phyloP scores from a whole-genome alignment of 2,329 filamentous ascomycete genomes.

The Coniochaeta sp. region DNA sequence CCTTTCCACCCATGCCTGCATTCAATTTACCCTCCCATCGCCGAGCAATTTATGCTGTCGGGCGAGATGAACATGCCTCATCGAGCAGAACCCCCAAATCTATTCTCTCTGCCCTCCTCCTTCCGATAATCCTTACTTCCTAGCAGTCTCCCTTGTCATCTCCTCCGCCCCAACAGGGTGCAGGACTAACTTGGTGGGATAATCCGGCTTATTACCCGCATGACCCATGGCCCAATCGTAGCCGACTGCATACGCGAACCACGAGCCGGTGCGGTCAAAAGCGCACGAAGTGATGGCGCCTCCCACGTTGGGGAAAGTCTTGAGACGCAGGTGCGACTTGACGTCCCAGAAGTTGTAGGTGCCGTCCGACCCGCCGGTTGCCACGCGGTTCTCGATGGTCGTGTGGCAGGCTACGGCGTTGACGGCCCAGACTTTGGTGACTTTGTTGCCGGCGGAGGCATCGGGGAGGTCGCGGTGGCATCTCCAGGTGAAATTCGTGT shows the following conservation, averaged over 20 bases:
- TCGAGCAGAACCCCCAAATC: background rate
- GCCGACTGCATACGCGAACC: conserved; percentile 54
- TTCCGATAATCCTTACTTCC: background rate
- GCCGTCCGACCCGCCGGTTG: conserved; percentile 26
- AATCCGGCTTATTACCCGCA: conserved; percentile 14
- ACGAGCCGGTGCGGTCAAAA: conserved; percentile 53
- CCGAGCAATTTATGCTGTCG: background rate
- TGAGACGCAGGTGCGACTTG: conserved; percentile 37
- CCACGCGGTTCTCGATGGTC: conserved; percentile 12
- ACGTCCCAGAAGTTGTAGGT: conserved; percentile 48
- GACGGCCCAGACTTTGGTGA: conserved; percentile 21
- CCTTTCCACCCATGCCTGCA: no score
- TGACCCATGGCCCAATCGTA: conserved; percentile 70
- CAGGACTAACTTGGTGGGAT: conserved; percentile 19
- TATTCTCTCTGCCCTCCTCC: background rate
- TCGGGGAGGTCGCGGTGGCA: conserved; percentile 21
- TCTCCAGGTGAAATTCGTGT: conserved; percentile 19
- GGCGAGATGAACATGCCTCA: background rate
- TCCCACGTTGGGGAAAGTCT: conserved; percentile 43
- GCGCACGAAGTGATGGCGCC: conserved; percentile 54
- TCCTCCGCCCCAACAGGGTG: conserved; percentile 17
- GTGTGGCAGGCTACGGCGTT: conserved; percentile 24
- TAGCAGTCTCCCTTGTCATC: no score
- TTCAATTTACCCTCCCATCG: background rate
- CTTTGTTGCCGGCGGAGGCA: background rate